Percentiles rank a stretch among this genome's conserved stretches.
phyloP scores from a whole-genome alignment of 192 early-diverging fungal genomes.

The Coemansia biformis region DNA sequence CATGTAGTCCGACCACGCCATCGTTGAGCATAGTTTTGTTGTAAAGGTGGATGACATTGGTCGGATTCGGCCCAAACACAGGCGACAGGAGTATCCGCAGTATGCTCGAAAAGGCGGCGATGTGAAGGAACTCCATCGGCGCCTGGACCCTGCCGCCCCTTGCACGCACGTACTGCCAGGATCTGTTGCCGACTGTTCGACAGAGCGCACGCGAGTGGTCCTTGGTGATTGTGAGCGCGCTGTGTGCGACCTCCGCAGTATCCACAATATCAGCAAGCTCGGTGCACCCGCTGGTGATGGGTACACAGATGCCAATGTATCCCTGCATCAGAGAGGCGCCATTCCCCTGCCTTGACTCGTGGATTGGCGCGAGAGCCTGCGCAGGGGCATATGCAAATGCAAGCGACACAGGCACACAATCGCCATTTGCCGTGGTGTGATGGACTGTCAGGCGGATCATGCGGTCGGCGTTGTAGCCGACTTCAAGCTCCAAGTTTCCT shows the following conservation, averaged over 20 bases:
- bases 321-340: neutral
- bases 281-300: conserved; percentile 3
- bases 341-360: neutral
- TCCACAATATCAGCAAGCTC: conserved; percentile 4
- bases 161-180: conserved; percentile 46
- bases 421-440: conserved; percentile 38
- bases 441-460: conserved; percentile 39
- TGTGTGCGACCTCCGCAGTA: neutral
- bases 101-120: conserved; percentile 62
- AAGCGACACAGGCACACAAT: conserved; percentile 25
- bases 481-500: conserved; percentile 65
- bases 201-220: conserved; percentile 81
- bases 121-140: conserved; percentile 87
- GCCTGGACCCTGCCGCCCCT: conserved; percentile 55
- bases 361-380: conserved; percentile 12
- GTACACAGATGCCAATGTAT: conserved; percentile 8
- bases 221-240: conserved; percentile 47
- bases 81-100: conserved; percentile 46
- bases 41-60: conserved; percentile 77
- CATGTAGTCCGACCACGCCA: neutral
- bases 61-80: conserved; percentile 78
- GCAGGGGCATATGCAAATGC: conserved; percentile 10
- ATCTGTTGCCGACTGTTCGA: conserved; percentile 62
- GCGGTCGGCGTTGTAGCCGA: conserved; percentile 52
- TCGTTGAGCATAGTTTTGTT: conserved; percentile 75